These are phyloP conservation scores for Candida easanensis DNA, from an alignment of 805 yeast species.

Conservation along the genomic window DNA sequence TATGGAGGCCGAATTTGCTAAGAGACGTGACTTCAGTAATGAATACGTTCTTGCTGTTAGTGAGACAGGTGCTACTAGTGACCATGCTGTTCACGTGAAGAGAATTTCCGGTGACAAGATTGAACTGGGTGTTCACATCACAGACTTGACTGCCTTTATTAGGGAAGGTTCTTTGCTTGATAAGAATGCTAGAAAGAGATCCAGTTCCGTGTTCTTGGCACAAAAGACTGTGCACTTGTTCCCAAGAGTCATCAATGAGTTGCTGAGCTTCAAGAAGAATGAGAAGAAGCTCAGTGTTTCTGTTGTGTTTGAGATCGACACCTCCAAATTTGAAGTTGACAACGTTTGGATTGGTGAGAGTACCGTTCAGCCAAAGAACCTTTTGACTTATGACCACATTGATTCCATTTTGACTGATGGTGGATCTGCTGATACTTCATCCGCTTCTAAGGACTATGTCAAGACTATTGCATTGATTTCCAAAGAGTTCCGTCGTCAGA, in stretches of 20 bases:
- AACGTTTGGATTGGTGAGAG: slow-evolving; percentile 78
- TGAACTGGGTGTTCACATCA: slow-evolving; percentile 82
- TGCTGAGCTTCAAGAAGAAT: slow-evolving; percentile 59
- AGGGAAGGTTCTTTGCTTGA: slow-evolving; percentile 76
- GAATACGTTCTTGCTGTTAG: slow-evolving; percentile 67
- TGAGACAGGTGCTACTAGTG: slow-evolving; percentile 57
- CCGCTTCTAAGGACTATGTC: slow-evolving; percentile 63
- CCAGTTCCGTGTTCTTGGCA: slow-evolving; percentile 83
- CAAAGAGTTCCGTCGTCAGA: slow-evolving; percentile 64
- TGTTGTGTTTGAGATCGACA: slow-evolving; percentile 77
- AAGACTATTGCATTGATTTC: slow-evolving; percentile 64
- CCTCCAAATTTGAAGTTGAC: slow-evolving; percentile 65
- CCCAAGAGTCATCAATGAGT: slow-evolving; percentile 61
- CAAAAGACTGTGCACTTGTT: slow-evolving; percentile 66
- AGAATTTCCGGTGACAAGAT: slow-evolving; percentile 55
- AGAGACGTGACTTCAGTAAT: slow-evolving; percentile 50
- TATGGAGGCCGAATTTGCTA: slow-evolving; percentile 26
- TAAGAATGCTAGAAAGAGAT: slow-evolving; percentile 86
- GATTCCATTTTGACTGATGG: slow-evolving; percentile 44
- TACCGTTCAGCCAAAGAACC: slow-evolving; percentile 58
- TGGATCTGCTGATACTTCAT: slow-evolving; percentile 30
- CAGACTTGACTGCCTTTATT: slow-evolving; percentile 73
- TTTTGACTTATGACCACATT: slow-evolving; percentile 52
- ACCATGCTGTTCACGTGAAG: slow-evolving; percentile 82
- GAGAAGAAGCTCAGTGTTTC: slow-evolving; percentile 66